These are phyloP conservation scores for Waltergamsia citrina DNA, from an alignment of 2,329 filamentous ascomycete species.

Conservation along the genomic window DNA sequence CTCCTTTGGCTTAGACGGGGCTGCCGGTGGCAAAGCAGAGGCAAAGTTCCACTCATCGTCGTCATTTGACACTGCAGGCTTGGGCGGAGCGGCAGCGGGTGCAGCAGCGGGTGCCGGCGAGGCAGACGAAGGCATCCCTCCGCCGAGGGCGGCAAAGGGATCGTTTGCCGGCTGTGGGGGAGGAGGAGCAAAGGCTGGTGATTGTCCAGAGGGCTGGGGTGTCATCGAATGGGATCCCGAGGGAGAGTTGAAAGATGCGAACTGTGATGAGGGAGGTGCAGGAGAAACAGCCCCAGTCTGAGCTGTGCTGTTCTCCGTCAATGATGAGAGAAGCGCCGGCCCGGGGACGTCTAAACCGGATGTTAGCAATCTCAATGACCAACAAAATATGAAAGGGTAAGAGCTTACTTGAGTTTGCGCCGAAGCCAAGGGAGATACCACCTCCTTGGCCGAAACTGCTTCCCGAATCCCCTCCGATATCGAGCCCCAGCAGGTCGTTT, in stretches of 20 bases:
- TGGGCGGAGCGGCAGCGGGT: slow-evolving; percentile 26
- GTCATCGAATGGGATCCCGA: slow-evolving; percentile 41
- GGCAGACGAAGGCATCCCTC: slow-evolving; percentile 5
- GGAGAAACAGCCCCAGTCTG: slow-evolving; percentile 29
- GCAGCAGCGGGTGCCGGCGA: slow-evolving; percentile 27
- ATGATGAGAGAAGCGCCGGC: slow-evolving; percentile 53
- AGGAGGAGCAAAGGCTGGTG: slow-evolving; percentile 29
- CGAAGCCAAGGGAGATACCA: slow-evolving; percentile 74
- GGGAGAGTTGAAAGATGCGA: slow-evolving; percentile 45
- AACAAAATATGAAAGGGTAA: not conserved
- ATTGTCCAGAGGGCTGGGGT: slow-evolving; percentile 37
- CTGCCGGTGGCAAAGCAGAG: slow-evolving; percentile 64
- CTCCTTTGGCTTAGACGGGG: slow-evolving; percentile 42
- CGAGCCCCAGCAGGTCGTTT: slow-evolving; percentile 84
- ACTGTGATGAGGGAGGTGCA: slow-evolving; percentile 41
- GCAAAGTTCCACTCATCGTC: slow-evolving; percentile 95
- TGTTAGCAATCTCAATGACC: slow-evolving; percentile 14
- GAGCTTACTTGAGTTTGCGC: slow-evolving; percentile 54
- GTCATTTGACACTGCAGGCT: slow-evolving; percentile 33
- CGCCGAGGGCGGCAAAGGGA: slow-evolving; percentile 42
- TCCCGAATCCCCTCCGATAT: slow-evolving; percentile 54
- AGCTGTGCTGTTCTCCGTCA: slow-evolving; percentile 52
- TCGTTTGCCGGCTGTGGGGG: slow-evolving; percentile 32
- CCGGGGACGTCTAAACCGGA: slow-evolving; percentile 52
- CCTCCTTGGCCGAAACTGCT: slow-evolving; percentile 62